These are phyloP conservation scores for Pestalotiopsis sp. DNA, from an alignment of 2,329 filamentous ascomycete species.

Conservation along the genomic window DNA sequence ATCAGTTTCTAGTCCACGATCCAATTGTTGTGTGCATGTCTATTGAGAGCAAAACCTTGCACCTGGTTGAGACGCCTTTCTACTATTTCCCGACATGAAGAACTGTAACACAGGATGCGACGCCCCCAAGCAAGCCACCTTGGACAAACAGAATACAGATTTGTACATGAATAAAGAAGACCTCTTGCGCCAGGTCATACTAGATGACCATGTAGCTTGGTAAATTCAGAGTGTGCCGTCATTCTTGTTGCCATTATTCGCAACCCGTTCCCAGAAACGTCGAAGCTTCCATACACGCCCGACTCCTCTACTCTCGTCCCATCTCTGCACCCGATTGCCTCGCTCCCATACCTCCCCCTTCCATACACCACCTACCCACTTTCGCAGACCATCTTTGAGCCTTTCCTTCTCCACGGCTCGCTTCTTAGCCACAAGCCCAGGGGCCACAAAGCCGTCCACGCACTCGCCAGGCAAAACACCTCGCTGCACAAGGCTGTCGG, in stretches of 20 bases:
- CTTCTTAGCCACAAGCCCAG: conserved; percentile 63
- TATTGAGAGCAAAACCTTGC: too few relatives aligned
- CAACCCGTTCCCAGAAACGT: conserved; percentile 68
- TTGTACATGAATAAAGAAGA: background rate
- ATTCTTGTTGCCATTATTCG: conserved; percentile 28
- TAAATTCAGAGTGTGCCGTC: background rate
- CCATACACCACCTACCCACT: conserved; percentile 66
- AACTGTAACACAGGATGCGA: too few relatives aligned
- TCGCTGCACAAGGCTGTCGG: conserved; percentile 62
- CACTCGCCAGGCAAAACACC: conserved; percentile 69
- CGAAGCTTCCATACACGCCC: conserved; percentile 64
- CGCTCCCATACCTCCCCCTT: conserved; percentile 52
- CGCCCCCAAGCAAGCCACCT: too few relatives aligned
- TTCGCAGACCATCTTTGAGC: conserved; percentile 67
- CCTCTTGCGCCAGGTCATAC: background rate
- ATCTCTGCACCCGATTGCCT: conserved; percentile 47
- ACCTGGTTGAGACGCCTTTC: too few relatives aligned
- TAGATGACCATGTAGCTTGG: background rate
- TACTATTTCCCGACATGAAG: too few relatives aligned
- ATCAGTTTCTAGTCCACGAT: too few relatives aligned
- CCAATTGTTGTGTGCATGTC: too few relatives aligned
- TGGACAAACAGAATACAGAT: too few relatives aligned
- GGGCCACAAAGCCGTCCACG: conserved; percentile 53
- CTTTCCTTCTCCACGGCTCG: conserved; percentile 67
- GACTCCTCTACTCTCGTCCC: conserved; percentile 54